phyloP scores from a whole-genome alignment of 202 grass and related monocot genomes.

The Elaeis oleifera region DNA sequence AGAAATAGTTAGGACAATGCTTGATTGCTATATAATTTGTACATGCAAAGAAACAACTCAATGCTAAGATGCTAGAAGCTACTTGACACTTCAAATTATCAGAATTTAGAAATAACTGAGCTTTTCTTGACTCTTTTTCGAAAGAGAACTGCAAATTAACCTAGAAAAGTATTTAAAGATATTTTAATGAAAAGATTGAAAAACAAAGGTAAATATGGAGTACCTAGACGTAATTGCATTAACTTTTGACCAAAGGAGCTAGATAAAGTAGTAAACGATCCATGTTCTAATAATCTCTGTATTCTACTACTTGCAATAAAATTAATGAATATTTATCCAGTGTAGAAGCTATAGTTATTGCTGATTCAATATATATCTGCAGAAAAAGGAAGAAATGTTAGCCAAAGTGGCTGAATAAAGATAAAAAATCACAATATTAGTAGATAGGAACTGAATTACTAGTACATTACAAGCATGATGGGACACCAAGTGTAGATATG shows the following conservation, averaged over 20 bases:
- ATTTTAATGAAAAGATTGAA: neutral
- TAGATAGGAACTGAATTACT: too few species aligned
- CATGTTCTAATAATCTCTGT: constrained; percentile 65
- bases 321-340: constrained; percentile 65
- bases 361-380: constrained; percentile 72
- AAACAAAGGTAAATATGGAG: constrained; percentile 7
- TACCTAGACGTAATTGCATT: constrained; percentile 85
- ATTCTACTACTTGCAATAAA: constrained; percentile 90
- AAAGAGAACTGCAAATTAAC: too few species aligned
- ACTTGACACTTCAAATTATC: too few species aligned
- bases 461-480: too few species aligned
- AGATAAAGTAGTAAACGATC: constrained; percentile 85
- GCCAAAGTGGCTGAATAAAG: neutral
- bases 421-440: neutral
- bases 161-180: too few species aligned
- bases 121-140: too few species aligned
- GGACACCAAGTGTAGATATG: too few species aligned
- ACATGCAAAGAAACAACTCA: too few species aligned
- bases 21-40: too few species aligned
- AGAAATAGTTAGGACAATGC: too few species aligned
- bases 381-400: constrained; percentile 10
- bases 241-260: constrained; percentile 70
- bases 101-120: too few species aligned
- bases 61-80: too few species aligned
- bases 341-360: constrained; percentile 60